A percentile compares a stretch with the other conserved stretches of the same genome.
These are phyloP conservation scores for Leptodermis oblonga DNA, from an alignment of 257 asterid species.

Conservation along the genomic window DNA sequence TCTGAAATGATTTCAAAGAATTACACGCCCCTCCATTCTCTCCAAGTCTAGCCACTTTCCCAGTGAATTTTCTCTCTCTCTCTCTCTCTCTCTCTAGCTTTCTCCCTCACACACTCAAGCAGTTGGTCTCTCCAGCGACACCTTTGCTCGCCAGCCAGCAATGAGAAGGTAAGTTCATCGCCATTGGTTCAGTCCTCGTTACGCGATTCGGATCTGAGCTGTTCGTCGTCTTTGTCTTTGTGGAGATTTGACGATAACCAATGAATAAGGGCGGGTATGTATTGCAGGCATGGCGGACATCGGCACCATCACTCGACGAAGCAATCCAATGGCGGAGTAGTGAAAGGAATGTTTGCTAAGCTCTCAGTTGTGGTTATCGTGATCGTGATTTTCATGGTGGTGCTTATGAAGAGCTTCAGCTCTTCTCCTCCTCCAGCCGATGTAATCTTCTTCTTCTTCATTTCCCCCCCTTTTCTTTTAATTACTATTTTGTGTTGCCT, in stretches of 20 bases:
- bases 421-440: slow-evolving; percentile 38
- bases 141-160: not conserved
- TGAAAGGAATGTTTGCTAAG: slow-evolving; percentile 71
- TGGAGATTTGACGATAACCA: not conserved
- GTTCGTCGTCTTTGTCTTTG: not conserved
- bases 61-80: not conserved
- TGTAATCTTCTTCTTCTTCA: slow-evolving; percentile 28
- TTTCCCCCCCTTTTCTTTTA: not conserved
- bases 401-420: slow-evolving; percentile 41
- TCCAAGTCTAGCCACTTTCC: no score
- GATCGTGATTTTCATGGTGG: slow-evolving; percentile 60
- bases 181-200: not conserved
- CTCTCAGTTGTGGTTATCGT: slow-evolving; percentile 62
- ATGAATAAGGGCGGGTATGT: not conserved
- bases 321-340: slow-evolving; percentile 46
- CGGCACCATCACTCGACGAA: slow-evolving; percentile 54
- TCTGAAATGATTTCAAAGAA: no score
- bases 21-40: no score
- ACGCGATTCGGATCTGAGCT: slow-evolving; percentile 7
- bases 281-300: slow-evolving; percentile 57
- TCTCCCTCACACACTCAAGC: not conserved
- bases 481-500: no score
- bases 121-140: not conserved
- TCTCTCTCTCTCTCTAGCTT: not conserved
- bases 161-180: slow-evolving; percentile 22